phyloP scores from a whole-genome alignment of 345 rosid genomes.

The Bruguiera gymnorhiza region DNA sequence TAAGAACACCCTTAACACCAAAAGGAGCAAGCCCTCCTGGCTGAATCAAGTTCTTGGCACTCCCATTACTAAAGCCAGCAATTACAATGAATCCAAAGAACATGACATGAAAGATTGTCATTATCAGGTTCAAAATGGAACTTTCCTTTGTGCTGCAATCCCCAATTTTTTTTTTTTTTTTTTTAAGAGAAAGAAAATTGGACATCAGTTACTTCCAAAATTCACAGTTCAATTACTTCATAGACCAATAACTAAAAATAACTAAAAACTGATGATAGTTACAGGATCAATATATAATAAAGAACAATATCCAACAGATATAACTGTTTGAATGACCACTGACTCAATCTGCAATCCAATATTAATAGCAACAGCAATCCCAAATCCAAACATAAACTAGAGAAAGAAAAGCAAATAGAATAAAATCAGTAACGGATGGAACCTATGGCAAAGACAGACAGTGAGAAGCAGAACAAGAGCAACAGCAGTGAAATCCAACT shows the following conservation, averaged over 20 bases:
- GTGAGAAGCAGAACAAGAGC: conserved; percentile 82
- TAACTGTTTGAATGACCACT: conserved; percentile 18
- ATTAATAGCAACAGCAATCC: conserved; percentile 12
- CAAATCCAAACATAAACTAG: neutral
- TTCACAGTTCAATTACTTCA: conserved; percentile 10
- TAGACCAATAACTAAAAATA: conserved; percentile 2
- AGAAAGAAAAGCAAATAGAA: neutral
- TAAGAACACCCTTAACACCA: conserved; percentile 68
- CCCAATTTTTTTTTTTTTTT: neutral
- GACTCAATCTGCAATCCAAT: neutral
- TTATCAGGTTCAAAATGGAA: conserved; percentile 69
- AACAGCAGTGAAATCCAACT: conserved; percentile 81
- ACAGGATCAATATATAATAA: neutral
- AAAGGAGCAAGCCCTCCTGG: conserved; percentile 79
- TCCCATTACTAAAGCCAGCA: conserved; percentile 63
- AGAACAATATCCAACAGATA: neutral
- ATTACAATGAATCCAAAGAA: conserved; percentile 80
- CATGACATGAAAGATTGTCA: conserved; percentile 78
- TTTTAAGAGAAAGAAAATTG: neutral
- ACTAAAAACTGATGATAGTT: neutral
- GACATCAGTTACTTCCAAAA: conserved; percentile 32
- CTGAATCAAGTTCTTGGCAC: conserved; percentile 52
- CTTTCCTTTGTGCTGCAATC: conserved; percentile 88
- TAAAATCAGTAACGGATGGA: conserved; percentile 10
- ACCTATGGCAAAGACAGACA: conserved; percentile 83